phyloP scores from a whole-genome alignment of 2,329 filamentous ascomycete genomes.

The Sclerotinia subarctica region DNA sequence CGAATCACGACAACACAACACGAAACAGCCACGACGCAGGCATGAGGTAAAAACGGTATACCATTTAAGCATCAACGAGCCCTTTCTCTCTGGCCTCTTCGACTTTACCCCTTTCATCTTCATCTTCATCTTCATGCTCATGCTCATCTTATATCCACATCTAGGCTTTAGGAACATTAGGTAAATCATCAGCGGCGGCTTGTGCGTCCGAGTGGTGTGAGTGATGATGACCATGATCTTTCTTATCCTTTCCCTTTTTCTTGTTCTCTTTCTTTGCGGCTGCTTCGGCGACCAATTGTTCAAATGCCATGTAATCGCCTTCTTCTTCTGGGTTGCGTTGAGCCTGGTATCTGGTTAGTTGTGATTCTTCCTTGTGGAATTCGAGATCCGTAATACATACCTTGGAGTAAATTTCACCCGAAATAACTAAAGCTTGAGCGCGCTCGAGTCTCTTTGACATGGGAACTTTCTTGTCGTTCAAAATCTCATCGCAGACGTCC shows the following conservation, averaged over 20 bases:
- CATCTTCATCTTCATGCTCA: too few species aligned
- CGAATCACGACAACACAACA: not conserved
- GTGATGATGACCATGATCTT: conserved; percentile 29
- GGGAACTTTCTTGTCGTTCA: conserved; percentile 75
- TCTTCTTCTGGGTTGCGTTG: conserved; percentile 91
- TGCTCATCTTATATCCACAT: not conserved
- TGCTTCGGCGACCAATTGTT: conserved; percentile 94
- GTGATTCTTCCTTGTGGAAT: not conserved
- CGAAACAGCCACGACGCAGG: not conserved
- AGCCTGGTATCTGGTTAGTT: conserved; percentile 53
- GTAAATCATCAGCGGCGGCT: conserved; percentile 40
- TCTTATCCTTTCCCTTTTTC: conserved; percentile 62
- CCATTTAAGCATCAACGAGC: not conserved
- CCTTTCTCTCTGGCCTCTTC: too few species aligned
- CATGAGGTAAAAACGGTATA: not conserved
- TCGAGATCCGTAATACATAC: conserved; percentile 48
- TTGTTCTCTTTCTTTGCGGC: conserved; percentile 87
- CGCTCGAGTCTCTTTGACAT: conserved; percentile 84
- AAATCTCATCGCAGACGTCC: conserved; percentile 86
- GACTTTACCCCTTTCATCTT: not conserved
- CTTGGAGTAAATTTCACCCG: conserved; percentile 85
- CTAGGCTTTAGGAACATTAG: conserved; percentile 41
- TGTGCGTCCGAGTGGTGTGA: conserved; percentile 30
- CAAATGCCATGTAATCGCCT: conserved; percentile 97
- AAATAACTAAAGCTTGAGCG: conserved; percentile 82